Base-by-base conservation (phyloP, 169 alveolate species). In the Fabrea salina region DNA sequence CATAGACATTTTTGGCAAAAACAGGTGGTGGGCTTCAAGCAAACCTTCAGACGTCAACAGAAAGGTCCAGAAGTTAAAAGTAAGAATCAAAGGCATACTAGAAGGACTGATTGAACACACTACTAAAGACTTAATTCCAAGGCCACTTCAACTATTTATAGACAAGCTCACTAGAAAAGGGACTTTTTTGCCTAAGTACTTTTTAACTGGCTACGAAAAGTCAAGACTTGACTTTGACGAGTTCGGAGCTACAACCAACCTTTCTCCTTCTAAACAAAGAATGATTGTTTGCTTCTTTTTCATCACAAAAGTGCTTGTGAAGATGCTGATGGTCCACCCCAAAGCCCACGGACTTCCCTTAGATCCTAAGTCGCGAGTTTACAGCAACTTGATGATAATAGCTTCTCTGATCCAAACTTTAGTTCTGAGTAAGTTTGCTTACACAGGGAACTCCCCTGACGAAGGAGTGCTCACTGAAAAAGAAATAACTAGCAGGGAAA, bases 251-350 rank as follows among this genome's bases (percentile, higher is more conserved):
- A 11, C 44, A 30, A 1, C 3, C 1, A 37, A 68, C 16, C 57
- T 25, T 25, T 19, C 37, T 47, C 43, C 40, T 2, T 35, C 40
- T 7, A 37, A 27, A 68, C 13, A 44, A 43, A 7, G 64, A n/a
- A 68, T 68, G 78, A 40, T 68, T 57, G 44, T 68, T 8, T 11
- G 43, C 44, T 68, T 68, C 25, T 68, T 68, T 37, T 22, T 68
- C 27, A 43, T 68, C 0, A 68, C 78, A 1, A 37, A 43, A n/a
- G 25, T 68, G 8, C 32, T 68, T 11, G 67, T 68, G 8, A 13
- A 16, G 16, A 30, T n/a, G 57, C 16, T 68, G 8, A 13, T 68
- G 3, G 8, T 68, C n/a, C 40, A 44, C 39, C 78, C 78, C 35
- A 0, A 13, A 43, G 37, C 0, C 8, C 11, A 68, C 30, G n/a